phyloP scores from a whole-genome alignment of 2,329 filamentous ascomycete species.

The Alternaria tenuissima region DNA sequence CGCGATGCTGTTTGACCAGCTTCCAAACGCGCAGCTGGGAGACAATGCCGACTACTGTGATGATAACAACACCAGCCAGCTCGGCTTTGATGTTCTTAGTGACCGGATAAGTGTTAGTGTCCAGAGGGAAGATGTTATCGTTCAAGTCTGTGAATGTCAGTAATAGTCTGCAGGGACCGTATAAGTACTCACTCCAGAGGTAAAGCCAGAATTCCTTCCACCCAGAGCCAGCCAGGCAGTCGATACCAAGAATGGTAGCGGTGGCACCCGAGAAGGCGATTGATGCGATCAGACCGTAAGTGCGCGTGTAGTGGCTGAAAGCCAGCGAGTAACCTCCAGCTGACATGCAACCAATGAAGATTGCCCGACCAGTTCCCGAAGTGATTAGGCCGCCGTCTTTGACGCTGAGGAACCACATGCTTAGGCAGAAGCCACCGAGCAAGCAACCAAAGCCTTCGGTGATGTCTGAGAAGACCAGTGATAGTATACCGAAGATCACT shows the following conservation, averaged over 20 bases:
- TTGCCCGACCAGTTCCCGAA: constrained; percentile 68
- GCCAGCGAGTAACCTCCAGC: constrained; percentile 75
- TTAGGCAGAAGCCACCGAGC: constrained; percentile 83
- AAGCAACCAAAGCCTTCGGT: constrained; percentile 85
- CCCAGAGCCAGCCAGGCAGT: constrained; percentile 89
- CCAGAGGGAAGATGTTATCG: constrained; percentile 76
- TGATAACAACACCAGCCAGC: constrained; percentile 76
- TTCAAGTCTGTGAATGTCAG: constrained; percentile 67
- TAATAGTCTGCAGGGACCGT: constrained; percentile 6
- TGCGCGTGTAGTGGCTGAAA: constrained; percentile 74
- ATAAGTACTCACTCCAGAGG: constrained; percentile 71
- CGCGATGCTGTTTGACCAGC: constrained; percentile 67
- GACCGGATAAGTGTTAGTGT: constrained; percentile 80
- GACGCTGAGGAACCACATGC: constrained; percentile 89
- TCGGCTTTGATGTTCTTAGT: constrained; percentile 89
- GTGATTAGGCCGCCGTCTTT: constrained; percentile 77
- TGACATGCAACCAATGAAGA: constrained; percentile 79
- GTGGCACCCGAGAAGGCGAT: constrained; percentile 87
- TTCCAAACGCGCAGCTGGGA: constrained; percentile 90
- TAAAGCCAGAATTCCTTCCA: constrained; percentile 97
- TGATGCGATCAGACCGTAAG: constrained; percentile 77
- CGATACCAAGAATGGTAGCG: constrained; percentile 80
- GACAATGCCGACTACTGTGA: constrained; percentile 77
- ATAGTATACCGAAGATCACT: constrained; percentile 73
- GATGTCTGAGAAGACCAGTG: constrained; percentile 82